Base-by-base conservation (phyloP, 805 yeast species). In the Barnettozyma pratensis region DNA sequence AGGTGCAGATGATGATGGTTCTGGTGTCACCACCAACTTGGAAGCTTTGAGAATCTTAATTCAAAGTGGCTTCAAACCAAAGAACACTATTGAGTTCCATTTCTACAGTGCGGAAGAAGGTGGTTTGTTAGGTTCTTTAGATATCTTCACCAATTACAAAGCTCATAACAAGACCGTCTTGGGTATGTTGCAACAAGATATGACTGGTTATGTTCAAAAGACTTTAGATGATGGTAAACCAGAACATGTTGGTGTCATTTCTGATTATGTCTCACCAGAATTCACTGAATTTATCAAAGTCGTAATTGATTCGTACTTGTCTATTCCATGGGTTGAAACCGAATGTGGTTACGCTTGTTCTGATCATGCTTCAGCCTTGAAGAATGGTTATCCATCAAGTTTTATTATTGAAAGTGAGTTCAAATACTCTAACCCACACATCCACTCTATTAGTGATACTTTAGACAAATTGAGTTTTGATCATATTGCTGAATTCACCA, bases 71-170 rank as follows among this genome's bases (percentile, higher is more conserved):
- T 74, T 75, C 55, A 58, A 67, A 49, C 89, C 91, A 11, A 68
- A 75, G 39, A 87, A 89, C 66, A 80, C 96, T 0, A 67, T 92
- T 19, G 96, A 92, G 64, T 91, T 92, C 71, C 98, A 92, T 68
- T 92, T 89, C 74, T 92, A 89, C 70, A 80, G 96, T 29, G 98
- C 96, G 2, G 98, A 92, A 70, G 98, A 92, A 73, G 90, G 88
- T 51, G 97, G 97, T 0, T 70, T 88, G 48, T 71, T 87, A 46
- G 98, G 98, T 1, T 88, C 96, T 5, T 75, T 80, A 54, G 96
- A 87, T 52, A 78, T 92, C 9, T 87, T 87, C 64, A 66, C 77
- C 8, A 64, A 68, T 28, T 86, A 86, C 60, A 62, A 68, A 9
- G n/a, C 34, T 1, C 58, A 70, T n/a, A 69, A 71, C 31, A 69